Evolutionary conservation across 148 eudicot genomes (phyloP), one percentile per base, ranked within the genome.

Genomic region (Vaccinium corymbosum): DNA sequence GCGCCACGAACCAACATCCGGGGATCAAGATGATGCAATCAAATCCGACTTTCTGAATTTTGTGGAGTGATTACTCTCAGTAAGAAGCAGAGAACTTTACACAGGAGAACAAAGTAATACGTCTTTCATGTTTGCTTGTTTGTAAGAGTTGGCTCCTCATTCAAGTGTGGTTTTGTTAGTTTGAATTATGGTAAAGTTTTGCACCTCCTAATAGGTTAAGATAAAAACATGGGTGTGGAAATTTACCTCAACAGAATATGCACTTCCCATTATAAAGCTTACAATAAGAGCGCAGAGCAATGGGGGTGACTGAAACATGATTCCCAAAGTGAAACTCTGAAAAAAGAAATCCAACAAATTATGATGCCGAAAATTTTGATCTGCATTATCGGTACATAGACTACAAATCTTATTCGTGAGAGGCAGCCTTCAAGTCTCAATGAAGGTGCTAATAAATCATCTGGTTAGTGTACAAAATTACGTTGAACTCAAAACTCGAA

Each of bases 181-280:
- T 10, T 8, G 55, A 7, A 48, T 48, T 9, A 49, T 48, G 10
- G 29, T 20, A n/a, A 48, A n/a, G 2, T 22, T 12, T 77, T 77
- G 15, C 4, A 52, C 35, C 59, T 50, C 16, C 2, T 52, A 51
- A 52, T n/a, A 2, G 79, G 6, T 15, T 0, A 76, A 76, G 53
- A 14, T 1, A n/a, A 50, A 8, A 8, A 77, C 13, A 72, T 16
- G 14, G 57, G 14, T 77, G 35, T 50, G 35, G 56, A 79, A 52
- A 13, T 68, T 83, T 80, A 85, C 86, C 86, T 85, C 86, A 7
- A 85, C 27, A 53, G 86, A 85, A 46, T 85, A 85, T 38, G 73
- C 86, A 72, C 86, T 85, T 27, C 86, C 86, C 59, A 85, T 71
- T 7, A 85, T 56, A 80, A 85, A 85, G 59, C 86, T 79, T 38